Conservation (phyloP, 495 filamentous ascomycete genomes). For the Penicillium samsonianum region DNA sequence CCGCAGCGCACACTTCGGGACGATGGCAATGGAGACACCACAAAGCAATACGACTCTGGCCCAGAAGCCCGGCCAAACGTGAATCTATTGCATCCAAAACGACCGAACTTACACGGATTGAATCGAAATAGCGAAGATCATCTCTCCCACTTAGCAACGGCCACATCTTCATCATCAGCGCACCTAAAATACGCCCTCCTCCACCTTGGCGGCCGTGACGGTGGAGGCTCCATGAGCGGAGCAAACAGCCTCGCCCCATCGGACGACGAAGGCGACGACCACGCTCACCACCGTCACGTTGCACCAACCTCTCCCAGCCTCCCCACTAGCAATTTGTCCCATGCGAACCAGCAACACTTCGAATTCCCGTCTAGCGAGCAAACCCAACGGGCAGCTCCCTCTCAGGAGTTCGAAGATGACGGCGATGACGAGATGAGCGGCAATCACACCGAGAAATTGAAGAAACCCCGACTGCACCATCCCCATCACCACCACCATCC, state of each 20-base stretch:
- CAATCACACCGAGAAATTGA: slow-evolving; percentile 24
- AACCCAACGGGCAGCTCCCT: slow-evolving; percentile 22
- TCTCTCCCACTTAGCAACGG: slow-evolving; percentile 34
- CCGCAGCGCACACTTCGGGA: background rate
- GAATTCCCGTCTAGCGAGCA: slow-evolving; percentile 10
- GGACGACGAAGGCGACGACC: slow-evolving; percentile 40
- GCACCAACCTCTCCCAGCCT: slow-evolving; percentile 7
- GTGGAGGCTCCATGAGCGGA: slow-evolving; percentile 47
- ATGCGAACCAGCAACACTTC: slow-evolving; percentile 8
- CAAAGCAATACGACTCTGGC: slow-evolving; percentile 17
- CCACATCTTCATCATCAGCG: slow-evolving; percentile 24
- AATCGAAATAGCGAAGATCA: slow-evolving; percentile 42
- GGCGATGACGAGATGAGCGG: slow-evolving; percentile 55
- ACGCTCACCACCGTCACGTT: slow-evolving; percentile 13
- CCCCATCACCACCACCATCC: slow-evolving; percentile 28
- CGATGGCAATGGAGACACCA: slow-evolving; percentile 12
- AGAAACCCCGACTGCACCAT: slow-evolving; percentile 30
- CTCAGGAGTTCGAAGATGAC: slow-evolving; percentile 48
- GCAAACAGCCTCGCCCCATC: slow-evolving; percentile 44
- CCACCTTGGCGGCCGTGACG: slow-evolving; percentile 45
- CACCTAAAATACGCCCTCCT: slow-evolving; percentile 37
- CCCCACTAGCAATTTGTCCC: slow-evolving; percentile 1
- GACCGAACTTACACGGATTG: slow-evolving; percentile 21
- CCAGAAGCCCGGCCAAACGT: slow-evolving; percentile 14
- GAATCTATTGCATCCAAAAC: slow-evolving; percentile 13